Base-by-base conservation (phyloP, 345 rosid genomes). In the Geranium rotundifolium region DNA sequence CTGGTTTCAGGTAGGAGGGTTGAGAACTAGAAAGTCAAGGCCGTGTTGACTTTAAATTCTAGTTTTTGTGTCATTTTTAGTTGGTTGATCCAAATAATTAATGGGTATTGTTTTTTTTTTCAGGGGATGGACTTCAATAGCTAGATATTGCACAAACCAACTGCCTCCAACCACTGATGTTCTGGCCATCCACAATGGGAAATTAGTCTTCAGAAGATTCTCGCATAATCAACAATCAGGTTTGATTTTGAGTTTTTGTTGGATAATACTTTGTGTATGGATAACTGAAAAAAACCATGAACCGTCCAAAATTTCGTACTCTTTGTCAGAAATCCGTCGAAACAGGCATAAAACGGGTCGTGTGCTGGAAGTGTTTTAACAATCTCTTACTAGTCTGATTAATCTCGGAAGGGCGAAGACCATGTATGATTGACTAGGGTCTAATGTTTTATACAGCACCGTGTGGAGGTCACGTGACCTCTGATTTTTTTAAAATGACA, bases 161-260 rank as follows among this genome's bases (percentile, higher is more conserved):
- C 80, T 89, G 73, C 88, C 81, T 50, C 60, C 83, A 76, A 78
- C 81, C 52, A 83, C 88, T 62, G 76, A 83, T 67, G 82, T 89
- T 76, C 65, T 90, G 78, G 90, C 87, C 71, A 76, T 92, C 80
- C 71, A 78, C 64, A 80, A 77, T 50, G 89, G 97, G 54, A 86
- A 81, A 70, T 62, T 89, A 54, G 71, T 82, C 75, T 90, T 75
- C 69, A 77, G 81, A 80, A 84, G 86, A 67, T 80, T 72, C 71
- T 77, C 79, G 77, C 64, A 72, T 60, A 69, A 59, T 69, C 85
- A 66, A 68, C 83, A 60, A 78, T 81, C 84, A 78, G 96, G 97
- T 89, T 74, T 69, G 77, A 58, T 78, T 34, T 17, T 41, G 57
- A 54, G 63, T 18, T 66, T 15, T 17, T 71, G 27, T 23, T 55